phyloP scores from a whole-genome alignment of 2,329 filamentous ascomycete species.

The Ramichloridium luteum region DNA sequence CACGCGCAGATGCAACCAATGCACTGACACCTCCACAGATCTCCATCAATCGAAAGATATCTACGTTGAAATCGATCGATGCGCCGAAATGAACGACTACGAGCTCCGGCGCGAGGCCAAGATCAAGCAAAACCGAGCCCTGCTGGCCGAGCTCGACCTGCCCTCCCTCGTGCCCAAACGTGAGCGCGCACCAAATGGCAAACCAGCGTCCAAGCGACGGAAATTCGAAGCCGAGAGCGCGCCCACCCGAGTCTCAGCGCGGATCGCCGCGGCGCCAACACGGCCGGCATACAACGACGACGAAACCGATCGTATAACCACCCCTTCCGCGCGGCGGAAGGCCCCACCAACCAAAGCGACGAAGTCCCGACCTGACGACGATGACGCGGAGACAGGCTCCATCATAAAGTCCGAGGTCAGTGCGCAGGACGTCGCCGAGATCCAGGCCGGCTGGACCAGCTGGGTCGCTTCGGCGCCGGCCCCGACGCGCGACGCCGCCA shows the following conservation, averaged over 20 bases:
- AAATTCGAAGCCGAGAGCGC: constrained; percentile 23
- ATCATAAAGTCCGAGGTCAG: constrained; percentile 15
- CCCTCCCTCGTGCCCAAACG: constrained; percentile 15
- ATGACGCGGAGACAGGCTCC: constrained; percentile 6
- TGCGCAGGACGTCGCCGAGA: constrained; percentile 21
- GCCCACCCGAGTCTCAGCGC: constrained; percentile 36
- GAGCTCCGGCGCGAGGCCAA: constrained; percentile 36
- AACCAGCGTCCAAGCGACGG: constrained; percentile 29
- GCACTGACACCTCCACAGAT: no score
- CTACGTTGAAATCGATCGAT: no score
- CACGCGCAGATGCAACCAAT: no score
- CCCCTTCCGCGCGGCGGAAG: not conserved
- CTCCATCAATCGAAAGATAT: no score
- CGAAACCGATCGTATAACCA: constrained; percentile 9
- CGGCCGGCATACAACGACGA: constrained; percentile 31
- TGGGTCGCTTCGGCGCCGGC: constrained; percentile 31
- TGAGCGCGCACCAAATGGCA: constrained; percentile 10
- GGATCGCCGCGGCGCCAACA: constrained; percentile 31
- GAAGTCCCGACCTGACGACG: constrained; percentile 1
- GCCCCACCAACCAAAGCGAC: constrained; percentile 8
- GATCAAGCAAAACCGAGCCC: constrained; percentile 38
- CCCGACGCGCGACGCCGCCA: constrained; percentile 31
- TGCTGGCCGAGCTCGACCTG: constrained; percentile 38
- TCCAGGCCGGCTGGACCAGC: constrained; percentile 31
- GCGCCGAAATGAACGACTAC: constrained; percentile 32